These are phyloP conservation scores for Cladosporium sp. DNA, from an alignment of 2,329 filamentous ascomycete species.

Conservation along the genomic window DNA sequence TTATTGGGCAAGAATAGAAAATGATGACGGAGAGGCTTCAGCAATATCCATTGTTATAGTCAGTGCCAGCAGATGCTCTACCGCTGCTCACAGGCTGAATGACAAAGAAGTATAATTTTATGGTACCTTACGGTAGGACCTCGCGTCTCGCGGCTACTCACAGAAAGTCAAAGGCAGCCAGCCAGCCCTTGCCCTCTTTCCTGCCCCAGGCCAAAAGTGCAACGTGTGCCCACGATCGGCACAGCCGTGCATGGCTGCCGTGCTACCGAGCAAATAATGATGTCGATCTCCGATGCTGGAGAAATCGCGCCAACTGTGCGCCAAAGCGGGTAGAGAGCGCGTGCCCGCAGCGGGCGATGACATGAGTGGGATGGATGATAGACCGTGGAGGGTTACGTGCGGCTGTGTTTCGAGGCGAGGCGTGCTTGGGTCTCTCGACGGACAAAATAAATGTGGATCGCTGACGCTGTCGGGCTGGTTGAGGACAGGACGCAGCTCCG, in stretches of 20 bases:
- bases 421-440: too few relatives aligned
- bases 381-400: background rate
- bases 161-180: too few relatives aligned
- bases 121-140: too few relatives aligned
- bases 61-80: too few relatives aligned
- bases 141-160: too few relatives aligned
- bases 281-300: conserved; percentile 1
- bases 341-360: background rate
- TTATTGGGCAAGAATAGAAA: too few relatives aligned
- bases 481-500: background rate
- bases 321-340: background rate
- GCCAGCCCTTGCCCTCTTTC: too few relatives aligned
- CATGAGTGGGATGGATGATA: background rate
- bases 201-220: background rate
- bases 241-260: background rate
- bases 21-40: too few relatives aligned
- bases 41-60: too few relatives aligned
- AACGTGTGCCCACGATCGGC: background rate
- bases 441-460: background rate
- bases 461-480: background rate
- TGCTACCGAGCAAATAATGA: background rate
- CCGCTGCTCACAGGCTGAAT: too few relatives aligned
- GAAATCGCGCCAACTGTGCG: background rate
- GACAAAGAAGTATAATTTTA: too few relatives aligned
- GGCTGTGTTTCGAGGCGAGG: background rate